phyloP scores from a whole-genome alignment of 1,284 basidiomycete species.

The Tremellales sp. region DNA sequence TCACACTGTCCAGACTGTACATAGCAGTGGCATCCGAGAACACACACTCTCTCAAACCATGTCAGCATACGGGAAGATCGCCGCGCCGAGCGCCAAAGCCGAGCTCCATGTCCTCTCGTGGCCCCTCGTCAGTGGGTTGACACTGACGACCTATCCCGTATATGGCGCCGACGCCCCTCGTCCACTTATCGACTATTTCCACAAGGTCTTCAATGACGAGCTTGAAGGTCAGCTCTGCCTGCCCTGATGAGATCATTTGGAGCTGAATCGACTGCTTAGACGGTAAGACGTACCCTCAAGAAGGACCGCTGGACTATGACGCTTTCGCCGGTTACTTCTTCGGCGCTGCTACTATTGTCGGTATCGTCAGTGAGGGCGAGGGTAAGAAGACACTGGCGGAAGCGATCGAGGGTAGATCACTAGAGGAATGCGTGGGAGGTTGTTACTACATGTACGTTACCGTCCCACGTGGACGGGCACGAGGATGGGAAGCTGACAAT shows the following conservation, averaged over 20 bases:
- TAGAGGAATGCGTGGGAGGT: conserved; percentile 69
- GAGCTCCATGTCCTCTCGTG: conserved; percentile 46
- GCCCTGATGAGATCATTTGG: conserved; percentile 13
- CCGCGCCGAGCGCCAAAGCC: conserved; percentile 26
- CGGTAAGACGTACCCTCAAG: conserved; percentile 80
- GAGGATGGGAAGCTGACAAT: conserved; percentile 7
- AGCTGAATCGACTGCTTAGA: conserved; percentile 18
- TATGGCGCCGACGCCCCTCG: conserved; percentile 54
- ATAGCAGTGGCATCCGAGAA: no score
- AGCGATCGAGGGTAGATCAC: conserved; percentile 50
- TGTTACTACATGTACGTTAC: conserved; percentile 68
- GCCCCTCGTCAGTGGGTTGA: conserved; percentile 28
- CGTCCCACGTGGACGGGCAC: neutral
- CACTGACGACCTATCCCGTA: conserved; percentile 61
- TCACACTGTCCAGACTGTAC: no score
- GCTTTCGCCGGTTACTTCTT: conserved; percentile 68
- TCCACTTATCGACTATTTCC: conserved; percentile 62
- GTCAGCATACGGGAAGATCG: conserved; percentile 53
- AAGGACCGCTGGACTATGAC: conserved; percentile 56
- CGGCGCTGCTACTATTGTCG: conserved; percentile 69
- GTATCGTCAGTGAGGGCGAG: conserved; percentile 48
- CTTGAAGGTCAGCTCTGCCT: conserved; percentile 63
- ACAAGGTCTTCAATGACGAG: conserved; percentile 64
- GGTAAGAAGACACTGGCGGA: conserved; percentile 15
- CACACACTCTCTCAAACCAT: no score